Conservation (phyloP, 768 basidiomycete genomes). For the Calocybe indica region DNA sequence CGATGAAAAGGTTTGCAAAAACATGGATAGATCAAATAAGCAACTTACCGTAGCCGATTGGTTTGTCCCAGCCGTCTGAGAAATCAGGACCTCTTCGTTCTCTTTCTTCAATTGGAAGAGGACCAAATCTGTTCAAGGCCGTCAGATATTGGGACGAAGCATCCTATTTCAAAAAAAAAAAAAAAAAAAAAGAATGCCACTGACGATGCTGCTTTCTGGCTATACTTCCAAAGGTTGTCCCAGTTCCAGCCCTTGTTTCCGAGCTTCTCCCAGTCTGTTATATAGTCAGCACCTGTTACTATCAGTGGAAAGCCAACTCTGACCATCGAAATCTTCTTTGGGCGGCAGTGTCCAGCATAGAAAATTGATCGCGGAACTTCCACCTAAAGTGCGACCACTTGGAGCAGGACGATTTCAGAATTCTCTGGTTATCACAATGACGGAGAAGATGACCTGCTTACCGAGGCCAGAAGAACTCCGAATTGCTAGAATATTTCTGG, state of each 20-base stretch:
- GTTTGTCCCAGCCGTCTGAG: no score
- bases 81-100: no score
- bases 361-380: constrained; percentile 41
- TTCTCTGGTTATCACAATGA: neutral
- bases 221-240: constrained; percentile 32
- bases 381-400: constrained; percentile 19
- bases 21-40: no score
- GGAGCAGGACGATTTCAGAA: neutral
- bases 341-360: constrained; percentile 26
- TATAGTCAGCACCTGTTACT: neutral
- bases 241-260: constrained; percentile 56
- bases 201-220: constrained; percentile 31
- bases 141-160: no score
- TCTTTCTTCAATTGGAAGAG: no score
- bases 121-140: no score
- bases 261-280: constrained; percentile 32
- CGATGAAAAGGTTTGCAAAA: no score
- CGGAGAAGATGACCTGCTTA: constrained; percentile 4
- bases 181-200: constrained; percentile 1
- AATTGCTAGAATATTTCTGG: constrained; percentile 20
- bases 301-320: neutral
- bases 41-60: no score
- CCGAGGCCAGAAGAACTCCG: constrained; percentile 21
- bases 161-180: neutral
- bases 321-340: constrained; percentile 19